Conservation (phyloP, 495 filamentous ascomycete genomes). For the Penicillium ucsense region DNA sequence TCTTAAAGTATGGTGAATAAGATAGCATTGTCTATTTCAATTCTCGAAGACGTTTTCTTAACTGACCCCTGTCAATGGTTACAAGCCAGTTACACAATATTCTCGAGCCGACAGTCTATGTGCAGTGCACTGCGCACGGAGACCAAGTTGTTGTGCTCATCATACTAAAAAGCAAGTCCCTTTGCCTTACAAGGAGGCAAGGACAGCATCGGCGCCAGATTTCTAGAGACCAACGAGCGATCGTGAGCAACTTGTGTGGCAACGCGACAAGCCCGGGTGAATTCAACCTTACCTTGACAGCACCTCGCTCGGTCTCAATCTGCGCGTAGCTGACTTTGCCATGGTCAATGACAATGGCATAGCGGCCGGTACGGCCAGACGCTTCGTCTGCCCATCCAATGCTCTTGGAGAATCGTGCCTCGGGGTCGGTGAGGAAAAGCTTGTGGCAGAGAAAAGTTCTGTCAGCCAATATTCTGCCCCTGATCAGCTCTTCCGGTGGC, state of each 20-base stretch:
- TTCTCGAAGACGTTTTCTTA: too few species aligned
- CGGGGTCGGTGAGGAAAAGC: constrained; percentile 78
- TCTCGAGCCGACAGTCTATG: too few species aligned
- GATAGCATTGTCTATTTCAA: too few species aligned
- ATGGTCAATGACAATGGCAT: constrained; percentile 79
- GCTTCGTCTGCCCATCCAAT: constrained; percentile 70
- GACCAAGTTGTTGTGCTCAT: too few species aligned
- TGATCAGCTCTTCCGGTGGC: too few species aligned
- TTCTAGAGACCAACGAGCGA: constrained; percentile 27
- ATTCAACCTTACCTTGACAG: constrained; percentile 23
- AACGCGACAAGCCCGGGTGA: too few species aligned
- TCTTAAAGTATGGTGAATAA: too few species aligned
- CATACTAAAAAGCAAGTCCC: too few species aligned
- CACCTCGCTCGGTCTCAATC: constrained; percentile 60
- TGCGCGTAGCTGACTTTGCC: constrained; percentile 81
- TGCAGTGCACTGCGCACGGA: too few species aligned
- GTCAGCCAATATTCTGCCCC: not conserved
- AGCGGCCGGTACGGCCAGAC: constrained; percentile 59
- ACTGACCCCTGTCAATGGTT: too few species aligned
- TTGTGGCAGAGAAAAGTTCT: constrained; percentile 16
- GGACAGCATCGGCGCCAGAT: constrained; percentile 63
- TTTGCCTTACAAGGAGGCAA: constrained; percentile 19
- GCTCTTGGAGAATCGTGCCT: constrained; percentile 61
- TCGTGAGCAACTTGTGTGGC: not conserved
- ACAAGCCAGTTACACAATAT: too few species aligned